Evolutionary conservation across 495 filamentous ascomycete species (phyloP).

Genomic region (Neurospora africana): DNA sequence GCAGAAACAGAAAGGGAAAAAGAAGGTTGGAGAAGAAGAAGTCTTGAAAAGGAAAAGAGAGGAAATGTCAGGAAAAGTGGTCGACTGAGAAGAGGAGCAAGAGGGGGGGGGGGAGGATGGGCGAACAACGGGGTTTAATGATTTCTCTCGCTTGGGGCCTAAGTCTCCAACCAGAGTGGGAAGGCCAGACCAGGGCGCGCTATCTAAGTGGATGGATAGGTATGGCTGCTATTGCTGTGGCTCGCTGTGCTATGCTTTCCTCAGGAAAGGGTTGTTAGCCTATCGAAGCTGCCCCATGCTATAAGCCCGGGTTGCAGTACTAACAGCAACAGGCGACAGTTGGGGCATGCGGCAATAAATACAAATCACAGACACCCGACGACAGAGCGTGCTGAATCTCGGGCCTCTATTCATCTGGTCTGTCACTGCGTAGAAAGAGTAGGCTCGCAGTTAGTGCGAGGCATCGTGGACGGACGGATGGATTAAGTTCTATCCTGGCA

Average conservation of each 20-base stretch:
- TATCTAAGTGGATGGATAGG: background rate
- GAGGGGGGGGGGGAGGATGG: conserved; percentile 17
- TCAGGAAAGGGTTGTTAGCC: background rate
- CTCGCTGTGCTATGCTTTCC: background rate
- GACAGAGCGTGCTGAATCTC: background rate
- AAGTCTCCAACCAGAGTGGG: background rate
- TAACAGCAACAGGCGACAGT: background rate
- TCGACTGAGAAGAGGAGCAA: conserved; percentile 6
- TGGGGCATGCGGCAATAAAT: background rate
- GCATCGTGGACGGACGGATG: conserved; percentile 43
- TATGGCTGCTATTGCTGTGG: background rate
- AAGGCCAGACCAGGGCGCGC: background rate
- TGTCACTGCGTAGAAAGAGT: background rate
- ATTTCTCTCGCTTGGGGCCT: conserved; percentile 17
- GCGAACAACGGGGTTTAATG: conserved; percentile 30
- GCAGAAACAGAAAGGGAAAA: conserved; percentile 21
- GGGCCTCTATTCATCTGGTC: background rate
- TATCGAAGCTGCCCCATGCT: background rate
- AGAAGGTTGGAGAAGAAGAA: conserved; percentile 18
- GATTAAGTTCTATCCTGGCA: conserved; percentile 79
- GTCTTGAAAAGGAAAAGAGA: conserved; percentile 22
- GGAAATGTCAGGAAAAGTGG: background rate
- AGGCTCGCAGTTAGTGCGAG: background rate
- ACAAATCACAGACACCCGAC: background rate
- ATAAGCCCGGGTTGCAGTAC: background rate